These are phyloP conservation scores for Sphaerostilbella broomeana DNA, from an alignment of 2,329 filamentous ascomycete genomes.

Conservation along the genomic window DNA sequence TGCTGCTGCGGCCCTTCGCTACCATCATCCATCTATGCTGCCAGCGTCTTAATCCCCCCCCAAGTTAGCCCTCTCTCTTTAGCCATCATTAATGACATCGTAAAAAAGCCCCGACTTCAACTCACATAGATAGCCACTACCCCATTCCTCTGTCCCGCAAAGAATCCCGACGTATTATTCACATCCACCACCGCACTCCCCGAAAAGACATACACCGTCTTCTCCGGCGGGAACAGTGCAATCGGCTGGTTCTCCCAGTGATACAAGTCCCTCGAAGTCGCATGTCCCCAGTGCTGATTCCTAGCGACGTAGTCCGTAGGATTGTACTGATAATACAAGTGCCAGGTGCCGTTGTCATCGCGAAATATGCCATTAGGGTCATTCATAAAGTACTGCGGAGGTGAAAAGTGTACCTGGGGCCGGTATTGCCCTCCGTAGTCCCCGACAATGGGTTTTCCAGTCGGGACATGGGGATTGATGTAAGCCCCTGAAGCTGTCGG, in stretches of 20 bases:
- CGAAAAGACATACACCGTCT: constrained; percentile 41
- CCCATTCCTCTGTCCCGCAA: constrained; percentile 51
- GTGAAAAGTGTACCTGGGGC: constrained; percentile 51
- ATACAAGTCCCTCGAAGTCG: constrained; percentile 55
- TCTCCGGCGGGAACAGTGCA: constrained; percentile 45
- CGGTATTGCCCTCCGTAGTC: constrained; percentile 28
- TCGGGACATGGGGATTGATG: constrained; percentile 15
- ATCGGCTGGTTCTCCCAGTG: constrained; percentile 60
- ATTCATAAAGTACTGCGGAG: constrained; percentile 49
- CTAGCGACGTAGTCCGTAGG: constrained; percentile 39
- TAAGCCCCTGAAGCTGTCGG: not conserved
- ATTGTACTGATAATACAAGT: constrained; percentile 59
- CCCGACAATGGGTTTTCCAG: constrained; percentile 19
- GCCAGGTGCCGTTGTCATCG: constrained; percentile 51
- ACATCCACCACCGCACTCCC: constrained; percentile 53
- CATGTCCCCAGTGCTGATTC: constrained; percentile 62
- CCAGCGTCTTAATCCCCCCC: too few relatives aligned
- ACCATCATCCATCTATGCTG: constrained; percentile 14
- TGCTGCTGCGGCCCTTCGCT: constrained; percentile 40
- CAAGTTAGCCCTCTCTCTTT: too few relatives aligned
- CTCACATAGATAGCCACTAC: constrained; percentile 46
- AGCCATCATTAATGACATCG: too few relatives aligned
- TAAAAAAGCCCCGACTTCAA: too few relatives aligned
- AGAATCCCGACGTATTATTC: constrained; percentile 62
- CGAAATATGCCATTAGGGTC: constrained; percentile 60